Percentiles rank a stretch among this genome's conserved stretches.
Evolutionary conservation across 495 filamentous ascomycete species (phyloP).

Genomic region (Staphylotrichum tortipilum): DNA sequence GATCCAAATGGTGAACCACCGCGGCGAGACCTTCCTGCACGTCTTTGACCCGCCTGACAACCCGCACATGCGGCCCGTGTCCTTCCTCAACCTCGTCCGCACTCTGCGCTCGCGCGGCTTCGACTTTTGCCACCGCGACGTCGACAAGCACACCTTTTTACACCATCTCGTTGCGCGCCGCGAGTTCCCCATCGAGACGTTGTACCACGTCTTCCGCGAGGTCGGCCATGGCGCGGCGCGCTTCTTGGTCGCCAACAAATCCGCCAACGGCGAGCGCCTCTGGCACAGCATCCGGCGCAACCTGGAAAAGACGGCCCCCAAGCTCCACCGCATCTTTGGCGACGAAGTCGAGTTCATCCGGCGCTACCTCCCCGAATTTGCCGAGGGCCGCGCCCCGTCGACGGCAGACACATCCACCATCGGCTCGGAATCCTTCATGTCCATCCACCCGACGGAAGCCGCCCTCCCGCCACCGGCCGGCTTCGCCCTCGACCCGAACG

Average conservation of each 20-base stretch:
- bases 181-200: conserved; percentile 24
- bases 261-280: conserved; percentile 18
- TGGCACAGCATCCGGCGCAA: conserved; percentile 27
- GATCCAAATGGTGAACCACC: conserved; percentile 23
- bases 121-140: conserved; percentile 27
- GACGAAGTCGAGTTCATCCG: conserved; percentile 28
- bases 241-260: conserved; percentile 27
- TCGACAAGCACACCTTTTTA: conserved; percentile 25
- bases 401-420: conserved; percentile 20
- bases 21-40: conserved; percentile 27
- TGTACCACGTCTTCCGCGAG: conserved; percentile 25
- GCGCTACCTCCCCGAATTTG: conserved; percentile 27
- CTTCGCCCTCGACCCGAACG: conserved; percentile 7
- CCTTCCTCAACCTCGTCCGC: conserved; percentile 27
- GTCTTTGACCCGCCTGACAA: conserved; percentile 23
- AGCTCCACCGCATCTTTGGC: conserved; percentile 28
- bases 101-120: conserved; percentile 22
- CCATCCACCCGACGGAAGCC: conserved; percentile 7
- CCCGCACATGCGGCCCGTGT: conserved; percentile 20
- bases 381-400: conserved; percentile 19
- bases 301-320: conserved; percentile 17
- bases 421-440: conserved; percentile 15
- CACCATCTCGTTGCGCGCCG: conserved; percentile 21
- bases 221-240: conserved; percentile 24
- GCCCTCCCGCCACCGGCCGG: not conserved